Conservation (phyloP, 768 basidiomycete genomes). For the Tricholoma furcatifolium region DNA sequence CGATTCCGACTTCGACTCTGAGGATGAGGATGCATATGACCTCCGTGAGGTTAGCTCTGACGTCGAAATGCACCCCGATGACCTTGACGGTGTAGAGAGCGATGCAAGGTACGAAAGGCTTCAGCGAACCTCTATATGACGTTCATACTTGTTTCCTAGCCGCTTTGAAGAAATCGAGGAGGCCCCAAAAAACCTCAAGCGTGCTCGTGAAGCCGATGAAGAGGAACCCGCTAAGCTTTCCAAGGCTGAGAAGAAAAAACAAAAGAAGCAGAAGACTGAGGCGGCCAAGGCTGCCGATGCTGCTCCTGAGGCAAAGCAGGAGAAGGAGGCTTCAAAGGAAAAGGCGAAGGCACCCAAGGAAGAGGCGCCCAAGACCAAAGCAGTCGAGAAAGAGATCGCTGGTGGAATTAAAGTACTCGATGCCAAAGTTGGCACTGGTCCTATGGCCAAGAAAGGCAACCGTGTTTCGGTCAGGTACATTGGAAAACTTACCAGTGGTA, state of each 20-base stretch:
- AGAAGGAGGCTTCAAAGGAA: constrained; percentile 29
- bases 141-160: constrained; percentile 27
- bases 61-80: constrained; percentile 70
- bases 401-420: constrained; percentile 81
- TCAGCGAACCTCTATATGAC: neutral
- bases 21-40: constrained; percentile 49
- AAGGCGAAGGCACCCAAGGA: constrained; percentile 24
- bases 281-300: constrained; percentile 33
- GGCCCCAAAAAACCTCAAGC: constrained; percentile 56
- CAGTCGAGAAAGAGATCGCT: constrained; percentile 46
- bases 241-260: constrained; percentile 71
- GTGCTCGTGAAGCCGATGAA: constrained; percentile 62
- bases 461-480: constrained; percentile 88
- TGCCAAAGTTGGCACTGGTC: constrained; percentile 77
- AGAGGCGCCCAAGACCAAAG: constrained; percentile 23
- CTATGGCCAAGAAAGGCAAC: constrained; percentile 83
- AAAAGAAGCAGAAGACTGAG: constrained; percentile 75
- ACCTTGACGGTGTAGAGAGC: constrained; percentile 57
- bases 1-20: constrained; percentile 45
- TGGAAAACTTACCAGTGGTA: constrained; percentile 80
- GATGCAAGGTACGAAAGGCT: constrained; percentile 46
- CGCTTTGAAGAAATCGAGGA: constrained; percentile 76
- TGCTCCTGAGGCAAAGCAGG: constrained; percentile 36
- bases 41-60: constrained; percentile 82
- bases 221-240: constrained; percentile 40